Conservation (phyloP, 2,329 filamentous ascomycete species). For the Colletotrichum plurivorum region DNA sequence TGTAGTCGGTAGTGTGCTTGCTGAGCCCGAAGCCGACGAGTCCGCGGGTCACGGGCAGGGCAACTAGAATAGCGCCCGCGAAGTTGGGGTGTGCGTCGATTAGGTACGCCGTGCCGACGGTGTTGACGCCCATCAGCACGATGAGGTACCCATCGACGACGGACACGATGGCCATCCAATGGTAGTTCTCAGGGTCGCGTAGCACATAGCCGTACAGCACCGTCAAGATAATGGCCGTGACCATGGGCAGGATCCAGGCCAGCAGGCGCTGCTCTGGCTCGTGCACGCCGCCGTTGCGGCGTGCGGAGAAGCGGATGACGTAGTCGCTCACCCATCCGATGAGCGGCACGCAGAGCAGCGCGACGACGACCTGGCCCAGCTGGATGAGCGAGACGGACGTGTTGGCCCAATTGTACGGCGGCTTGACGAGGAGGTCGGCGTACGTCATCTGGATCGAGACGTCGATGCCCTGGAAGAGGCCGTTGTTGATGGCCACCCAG, state of each 20-base stretch:
- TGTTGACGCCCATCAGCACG: conserved; percentile 30
- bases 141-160: conserved; percentile 32
- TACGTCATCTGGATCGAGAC: conserved; percentile 38
- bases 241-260: conserved; percentile 34
- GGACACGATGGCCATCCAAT: conserved; percentile 37
- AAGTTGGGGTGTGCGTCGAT: conserved; percentile 34
- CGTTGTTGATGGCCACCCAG: conserved; percentile 37
- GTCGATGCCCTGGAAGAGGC: conserved; percentile 37
- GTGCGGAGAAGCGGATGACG: conserved; percentile 45
- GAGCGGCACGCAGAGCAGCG: conserved; percentile 27
- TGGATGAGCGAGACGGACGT: conserved; percentile 37
- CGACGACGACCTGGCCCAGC: conserved; percentile 28
- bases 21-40: conserved; percentile 34
- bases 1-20: conserved; percentile 41
- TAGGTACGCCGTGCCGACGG: conserved; percentile 32
- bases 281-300: conserved; percentile 56
- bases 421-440: conserved; percentile 31
- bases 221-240: conserved; percentile 27
- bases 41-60: conserved; percentile 29
- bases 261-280: conserved; percentile 57
- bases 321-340: conserved; percentile 38
- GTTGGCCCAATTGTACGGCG: conserved; percentile 38
- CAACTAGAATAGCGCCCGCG: conserved; percentile 32
- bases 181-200: conserved; percentile 22
- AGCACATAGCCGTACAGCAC: conserved; percentile 36